Conservation (phyloP, 1,139 yeast species). For the Yamadazyma blattariae region DNA sequence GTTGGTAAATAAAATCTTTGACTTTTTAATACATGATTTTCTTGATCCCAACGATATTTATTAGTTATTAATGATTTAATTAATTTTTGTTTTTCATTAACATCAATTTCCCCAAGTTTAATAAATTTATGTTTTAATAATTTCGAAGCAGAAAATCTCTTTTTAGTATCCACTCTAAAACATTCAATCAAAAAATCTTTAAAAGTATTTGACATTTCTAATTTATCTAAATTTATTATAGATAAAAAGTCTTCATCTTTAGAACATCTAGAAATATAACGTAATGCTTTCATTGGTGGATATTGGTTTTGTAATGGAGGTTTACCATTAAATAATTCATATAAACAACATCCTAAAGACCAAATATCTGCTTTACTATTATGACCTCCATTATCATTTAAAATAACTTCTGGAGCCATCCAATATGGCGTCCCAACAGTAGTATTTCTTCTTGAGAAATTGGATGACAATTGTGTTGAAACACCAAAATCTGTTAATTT, state of each 20-base stretch:
- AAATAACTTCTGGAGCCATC: constrained; percentile 98
- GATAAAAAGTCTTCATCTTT: constrained; percentile 31
- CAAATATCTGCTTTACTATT: constrained; percentile 89
- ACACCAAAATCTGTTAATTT: constrained; percentile 97
- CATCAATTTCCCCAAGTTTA: constrained; percentile 42
- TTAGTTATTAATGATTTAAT: constrained; percentile 35
- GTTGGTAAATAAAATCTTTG: constrained; percentile 42
- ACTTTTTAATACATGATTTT: constrained; percentile 30
- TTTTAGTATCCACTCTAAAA: constrained; percentile 57
- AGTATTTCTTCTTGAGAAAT: constrained; percentile 74
- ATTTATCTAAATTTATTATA: constrained; percentile 26
- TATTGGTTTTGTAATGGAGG: constrained; percentile 76
- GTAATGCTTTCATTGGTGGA: constrained; percentile 75
- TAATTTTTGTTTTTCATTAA: constrained; percentile 8
- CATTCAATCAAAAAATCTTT: constrained; percentile 67
- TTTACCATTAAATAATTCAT: constrained; percentile 76
- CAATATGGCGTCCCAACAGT: constrained; percentile 98
- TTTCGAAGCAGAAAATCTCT: constrained; percentile 56
- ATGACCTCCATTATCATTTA: constrained; percentile 74
- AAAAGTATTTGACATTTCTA: constrained; percentile 23
- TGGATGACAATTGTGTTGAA: constrained; percentile 81
- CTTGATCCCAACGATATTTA: constrained; percentile 43
- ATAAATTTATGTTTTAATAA: constrained; percentile 65
- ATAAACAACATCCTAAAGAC: constrained; percentile 92
- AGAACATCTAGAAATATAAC: constrained; percentile 41